Percentiles rank a stretch among this genome's conserved stretches.
These are phyloP conservation scores for Phytophthora pistaciae DNA, from an alignment of 352 stramenopile species.

Conservation along the genomic window DNA sequence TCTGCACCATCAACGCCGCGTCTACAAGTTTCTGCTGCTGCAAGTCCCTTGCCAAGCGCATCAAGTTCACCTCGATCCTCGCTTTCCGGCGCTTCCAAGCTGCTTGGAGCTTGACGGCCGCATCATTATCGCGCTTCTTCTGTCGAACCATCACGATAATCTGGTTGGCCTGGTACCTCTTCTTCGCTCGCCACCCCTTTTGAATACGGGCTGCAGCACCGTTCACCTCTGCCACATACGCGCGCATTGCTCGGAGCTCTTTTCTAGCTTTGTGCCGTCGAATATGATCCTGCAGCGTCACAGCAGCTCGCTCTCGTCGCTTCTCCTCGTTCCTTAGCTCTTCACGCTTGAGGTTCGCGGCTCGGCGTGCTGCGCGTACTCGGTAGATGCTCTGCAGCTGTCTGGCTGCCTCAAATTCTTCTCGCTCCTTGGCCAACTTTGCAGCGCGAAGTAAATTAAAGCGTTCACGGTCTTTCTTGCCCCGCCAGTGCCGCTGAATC, in stretches of 20 bases:
- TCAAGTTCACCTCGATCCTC: constrained; percentile 41
- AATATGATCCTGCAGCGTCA: constrained; percentile 51
- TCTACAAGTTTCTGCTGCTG: constrained; percentile 42
- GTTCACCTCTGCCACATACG: constrained; percentile 36
- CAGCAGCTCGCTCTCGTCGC: constrained; percentile 53
- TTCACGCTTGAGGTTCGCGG: constrained; percentile 47
- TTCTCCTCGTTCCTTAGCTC: constrained; percentile 35
- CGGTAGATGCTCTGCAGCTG: constrained; percentile 72
- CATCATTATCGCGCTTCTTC: constrained; percentile 48
- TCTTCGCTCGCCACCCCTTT: constrained; percentile 60
- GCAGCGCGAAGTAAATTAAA: constrained; percentile 37
- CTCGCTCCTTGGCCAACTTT: constrained; percentile 37
- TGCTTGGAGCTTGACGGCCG: constrained; percentile 60
- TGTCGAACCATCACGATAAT: constrained; percentile 46
- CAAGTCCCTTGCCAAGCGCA: constrained; percentile 50
- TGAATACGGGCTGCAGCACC: constrained; percentile 56
- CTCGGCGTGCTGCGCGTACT: constrained; percentile 50
- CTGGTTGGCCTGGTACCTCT: constrained; percentile 49
- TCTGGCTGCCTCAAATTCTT: constrained; percentile 59
- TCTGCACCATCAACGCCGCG: constrained; percentile 58
- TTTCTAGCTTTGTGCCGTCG: constrained; percentile 47
- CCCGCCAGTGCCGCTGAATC: constrained; percentile 86
- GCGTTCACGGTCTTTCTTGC: constrained; percentile 46
- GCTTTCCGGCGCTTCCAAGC: constrained; percentile 72
- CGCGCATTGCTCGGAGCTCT: constrained; percentile 41